Evolutionary conservation across 2,329 filamentous ascomycete species (phyloP).

Genomic region (Neurospora sp.): DNA sequence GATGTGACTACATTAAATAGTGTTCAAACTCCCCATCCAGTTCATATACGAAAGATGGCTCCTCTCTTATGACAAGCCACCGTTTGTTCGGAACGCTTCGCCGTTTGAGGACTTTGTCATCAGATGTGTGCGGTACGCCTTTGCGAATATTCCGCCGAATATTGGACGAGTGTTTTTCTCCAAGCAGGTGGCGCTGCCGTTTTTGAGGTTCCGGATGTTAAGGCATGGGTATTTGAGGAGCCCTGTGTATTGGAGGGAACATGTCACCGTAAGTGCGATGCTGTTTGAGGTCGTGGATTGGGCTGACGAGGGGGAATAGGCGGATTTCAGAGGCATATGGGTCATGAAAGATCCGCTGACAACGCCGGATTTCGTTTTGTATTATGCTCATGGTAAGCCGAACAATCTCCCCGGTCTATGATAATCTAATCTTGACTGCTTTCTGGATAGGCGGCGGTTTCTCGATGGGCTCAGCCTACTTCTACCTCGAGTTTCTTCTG

Average conservation of each 20-base stretch:
- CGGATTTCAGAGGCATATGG: slow-evolving; percentile 56
- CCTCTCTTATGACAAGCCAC: slow-evolving; percentile 31
- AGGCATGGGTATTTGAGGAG: slow-evolving; percentile 56
- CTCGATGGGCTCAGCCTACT: slow-evolving; percentile 70
- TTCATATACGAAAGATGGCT: slow-evolving; percentile 51
- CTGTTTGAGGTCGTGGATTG: background rate
- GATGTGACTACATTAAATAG: slow-evolving; percentile 25
- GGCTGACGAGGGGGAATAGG: slow-evolving; percentile 21
- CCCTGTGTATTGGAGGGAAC: slow-evolving; percentile 54
- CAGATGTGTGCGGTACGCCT: slow-evolving; percentile 68
- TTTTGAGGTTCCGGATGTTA: slow-evolving; percentile 65
- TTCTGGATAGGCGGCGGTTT: slow-evolving; percentile 61
- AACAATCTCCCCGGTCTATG: slow-evolving; percentile 2
- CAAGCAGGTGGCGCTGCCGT: slow-evolving; percentile 61
- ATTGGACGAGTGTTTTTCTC: slow-evolving; percentile 71
- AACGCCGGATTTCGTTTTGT: slow-evolving; percentile 66
- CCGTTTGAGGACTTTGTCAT: slow-evolving; percentile 70
- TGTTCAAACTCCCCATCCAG: slow-evolving; percentile 45
- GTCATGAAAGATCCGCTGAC: slow-evolving; percentile 49
- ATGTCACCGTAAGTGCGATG: slow-evolving; percentile 31
- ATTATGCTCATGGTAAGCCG: slow-evolving; percentile 63
- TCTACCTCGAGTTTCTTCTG: slow-evolving; percentile 77
- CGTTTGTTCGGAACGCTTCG: slow-evolving; percentile 60
- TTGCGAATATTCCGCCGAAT: slow-evolving; percentile 56
- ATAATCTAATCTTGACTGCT: slow-evolving; percentile 3